phyloP scores from a whole-genome alignment of 768 basidiomycete genomes.

The Trametopsis cervina region DNA sequence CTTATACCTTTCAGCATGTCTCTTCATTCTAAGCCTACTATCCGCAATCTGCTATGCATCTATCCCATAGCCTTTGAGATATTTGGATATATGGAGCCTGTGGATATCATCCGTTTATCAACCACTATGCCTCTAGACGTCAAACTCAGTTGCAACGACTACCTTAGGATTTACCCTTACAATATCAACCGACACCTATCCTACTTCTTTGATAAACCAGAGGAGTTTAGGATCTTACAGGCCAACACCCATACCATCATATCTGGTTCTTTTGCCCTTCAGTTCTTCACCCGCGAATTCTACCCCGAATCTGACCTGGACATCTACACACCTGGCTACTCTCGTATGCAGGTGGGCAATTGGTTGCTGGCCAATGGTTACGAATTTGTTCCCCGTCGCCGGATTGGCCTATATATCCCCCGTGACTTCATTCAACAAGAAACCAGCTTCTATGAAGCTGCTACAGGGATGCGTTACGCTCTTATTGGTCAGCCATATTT shows the following conservation, averaged over 20 bases:
- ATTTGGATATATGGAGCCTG: too few relatives aligned
- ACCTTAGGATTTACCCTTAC: too few relatives aligned
- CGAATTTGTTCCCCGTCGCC: slow-evolving; percentile 16
- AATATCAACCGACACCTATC: slow-evolving; percentile 30
- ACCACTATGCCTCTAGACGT: too few relatives aligned
- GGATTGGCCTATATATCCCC: slow-evolving; percentile 18
- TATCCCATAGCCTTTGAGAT: too few relatives aligned
- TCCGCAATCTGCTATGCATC: too few relatives aligned
- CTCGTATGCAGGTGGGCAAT: slow-evolving; percentile 25
- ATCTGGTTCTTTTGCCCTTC: slow-evolving; percentile 49
- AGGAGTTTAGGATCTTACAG: slow-evolving; percentile 38
- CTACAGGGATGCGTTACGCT: background rate
- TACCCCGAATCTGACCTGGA: slow-evolving; percentile 47
- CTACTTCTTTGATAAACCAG: slow-evolving; percentile 29
- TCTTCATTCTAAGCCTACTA: too few relatives aligned
- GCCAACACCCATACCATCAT: slow-evolving; percentile 37
- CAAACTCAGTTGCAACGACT: too few relatives aligned
- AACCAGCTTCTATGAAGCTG: too few relatives aligned
- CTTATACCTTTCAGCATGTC: too few relatives aligned
- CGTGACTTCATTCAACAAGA: slow-evolving; percentile 2
- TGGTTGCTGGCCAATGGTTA: slow-evolving; percentile 32
- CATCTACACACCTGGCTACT: slow-evolving; percentile 33
- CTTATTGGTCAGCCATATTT: slow-evolving; percentile 20
- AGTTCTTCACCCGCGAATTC: slow-evolving; percentile 39
- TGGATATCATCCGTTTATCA: too few relatives aligned